A percentile compares a stretch with the other conserved stretches of the same genome.
phyloP scores from a whole-genome alignment of 2,329 filamentous ascomycete species.

The Atkinsonella texensis region DNA sequence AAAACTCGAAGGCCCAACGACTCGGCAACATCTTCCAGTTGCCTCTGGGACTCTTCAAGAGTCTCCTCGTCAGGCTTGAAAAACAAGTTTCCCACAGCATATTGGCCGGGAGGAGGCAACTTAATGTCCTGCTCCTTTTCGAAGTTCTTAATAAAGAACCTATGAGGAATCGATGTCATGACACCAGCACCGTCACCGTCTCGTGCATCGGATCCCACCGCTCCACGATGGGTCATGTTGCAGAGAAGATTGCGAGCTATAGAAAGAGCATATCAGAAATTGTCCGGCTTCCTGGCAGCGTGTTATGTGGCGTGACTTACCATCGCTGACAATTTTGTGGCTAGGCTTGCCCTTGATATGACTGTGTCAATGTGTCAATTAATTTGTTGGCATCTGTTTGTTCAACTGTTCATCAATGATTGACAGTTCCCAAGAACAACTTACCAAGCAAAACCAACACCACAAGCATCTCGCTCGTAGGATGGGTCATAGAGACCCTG shows the following conservation, averaged over 20 bases:
- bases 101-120: slow-evolving; percentile 80
- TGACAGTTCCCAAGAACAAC: slow-evolving; percentile 13
- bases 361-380: slow-evolving; percentile 31
- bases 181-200: slow-evolving; percentile 98
- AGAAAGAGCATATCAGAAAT: neutral
- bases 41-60: slow-evolving; percentile 77
- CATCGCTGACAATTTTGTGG: slow-evolving; percentile 99
- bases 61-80: slow-evolving; percentile 94
- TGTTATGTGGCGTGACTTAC: slow-evolving; percentile 38
- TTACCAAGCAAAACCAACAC: slow-evolving; percentile 97
- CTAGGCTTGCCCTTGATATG: slow-evolving; percentile 95
- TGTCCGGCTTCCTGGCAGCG: neutral
- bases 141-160: slow-evolving; percentile 98
- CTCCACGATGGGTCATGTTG: slow-evolving; percentile 99
- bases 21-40: slow-evolving; percentile 89
- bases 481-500: slow-evolving; percentile 96
- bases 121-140: slow-evolving; percentile 80
- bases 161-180: slow-evolving; percentile 98
- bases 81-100: slow-evolving; percentile 94
- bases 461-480: slow-evolving; percentile 97
- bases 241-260: slow-evolving; percentile 61
- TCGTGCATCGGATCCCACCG: slow-evolving; percentile 92
- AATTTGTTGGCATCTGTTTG: neutral
- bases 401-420: neutral
- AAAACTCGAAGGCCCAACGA: slow-evolving; percentile 79